These are phyloP conservation scores for Oryza rufipogon DNA, from an alignment of 176 grass and related monocot genomes.

Conservation along the genomic window DNA sequence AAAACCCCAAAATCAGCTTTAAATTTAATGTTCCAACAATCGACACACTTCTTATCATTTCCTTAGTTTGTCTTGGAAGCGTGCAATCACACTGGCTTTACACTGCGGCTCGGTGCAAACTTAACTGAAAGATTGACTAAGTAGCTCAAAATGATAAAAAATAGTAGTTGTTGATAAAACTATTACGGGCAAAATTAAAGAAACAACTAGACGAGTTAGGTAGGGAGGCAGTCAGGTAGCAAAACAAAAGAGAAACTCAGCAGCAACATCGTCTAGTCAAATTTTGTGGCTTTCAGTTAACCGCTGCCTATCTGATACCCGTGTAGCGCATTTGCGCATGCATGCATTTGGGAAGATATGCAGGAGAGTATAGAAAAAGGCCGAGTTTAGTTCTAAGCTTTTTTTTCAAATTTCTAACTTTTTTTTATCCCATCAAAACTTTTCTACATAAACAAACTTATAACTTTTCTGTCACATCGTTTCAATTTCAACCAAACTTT, in stretches of 20 bases:
- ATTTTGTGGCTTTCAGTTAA: not conserved
- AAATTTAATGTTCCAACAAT: not conserved
- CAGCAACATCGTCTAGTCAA: not conserved
- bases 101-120: not conserved
- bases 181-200: not conserved
- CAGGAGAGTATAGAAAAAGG: too few species aligned
- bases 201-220: not conserved
- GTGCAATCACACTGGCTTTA: not conserved
- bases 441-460: too few species aligned
- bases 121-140: slow-evolving; percentile 18
- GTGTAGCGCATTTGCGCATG: too few species aligned
- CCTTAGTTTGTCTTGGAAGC: not conserved
- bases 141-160: not conserved
- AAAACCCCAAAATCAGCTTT: too few species aligned
- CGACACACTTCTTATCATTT: too few species aligned
- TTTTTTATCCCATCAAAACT: too few species aligned
- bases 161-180: too few species aligned
- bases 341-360: too few species aligned
- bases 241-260: not conserved
- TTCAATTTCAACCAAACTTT: too few species aligned
- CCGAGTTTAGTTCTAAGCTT: too few species aligned
- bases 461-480: too few species aligned
- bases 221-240: not conserved
- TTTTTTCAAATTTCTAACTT: too few species aligned
- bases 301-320: not conserved